Evolutionary conservation across 306 rosid genomes (phyloP).

Genomic region (Corylus heterophylla): DNA sequence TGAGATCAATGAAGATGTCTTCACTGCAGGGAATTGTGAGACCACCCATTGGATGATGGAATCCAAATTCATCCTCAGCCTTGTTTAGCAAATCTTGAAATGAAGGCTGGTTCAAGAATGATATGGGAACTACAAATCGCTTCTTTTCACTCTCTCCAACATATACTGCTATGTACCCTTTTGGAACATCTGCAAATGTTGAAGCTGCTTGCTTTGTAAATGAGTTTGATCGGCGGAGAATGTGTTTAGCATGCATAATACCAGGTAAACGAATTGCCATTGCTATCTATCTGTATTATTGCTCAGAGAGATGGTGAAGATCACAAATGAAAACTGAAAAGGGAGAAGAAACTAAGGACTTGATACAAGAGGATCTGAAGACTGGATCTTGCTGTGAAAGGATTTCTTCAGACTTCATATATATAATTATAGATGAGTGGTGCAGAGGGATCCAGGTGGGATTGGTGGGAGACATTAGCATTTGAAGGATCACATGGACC

Average conservation of each 20-base stretch:
- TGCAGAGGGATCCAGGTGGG: background rate
- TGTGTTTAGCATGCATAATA: slow-evolving; percentile 34
- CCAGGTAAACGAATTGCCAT: slow-evolving; percentile 38
- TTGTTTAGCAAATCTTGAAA: slow-evolving; percentile 36
- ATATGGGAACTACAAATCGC: slow-evolving; percentile 49
- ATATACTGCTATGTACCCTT: slow-evolving; percentile 54
- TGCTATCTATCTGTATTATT: background rate
- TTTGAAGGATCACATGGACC: slow-evolving; percentile 14
- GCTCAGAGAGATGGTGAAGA: background rate
- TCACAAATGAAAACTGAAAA: background rate
- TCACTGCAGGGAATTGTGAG: slow-evolving; percentile 51
- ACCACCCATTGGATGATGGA: slow-evolving; percentile 49
- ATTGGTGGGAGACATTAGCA: background rate
- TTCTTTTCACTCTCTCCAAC: slow-evolving; percentile 48
- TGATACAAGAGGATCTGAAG: background rate
- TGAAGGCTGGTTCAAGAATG: slow-evolving; percentile 41
- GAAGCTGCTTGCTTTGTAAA: slow-evolving; percentile 23
- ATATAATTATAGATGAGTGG: slow-evolving; percentile 1
- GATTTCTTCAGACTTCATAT: background rate
- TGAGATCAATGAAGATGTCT: slow-evolving; percentile 39
- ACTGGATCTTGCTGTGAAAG: background rate
- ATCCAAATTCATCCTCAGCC: slow-evolving; percentile 51
- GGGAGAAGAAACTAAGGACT: slow-evolving; percentile 3
- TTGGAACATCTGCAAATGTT: slow-evolving; percentile 33
- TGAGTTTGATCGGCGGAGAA: slow-evolving; percentile 34